A percentile compares a stretch with the other conserved stretches of the same genome.
These are phyloP conservation scores for Pythium oligandrum DNA, from an alignment of 352 stramenopile species.

Conservation along the genomic window DNA sequence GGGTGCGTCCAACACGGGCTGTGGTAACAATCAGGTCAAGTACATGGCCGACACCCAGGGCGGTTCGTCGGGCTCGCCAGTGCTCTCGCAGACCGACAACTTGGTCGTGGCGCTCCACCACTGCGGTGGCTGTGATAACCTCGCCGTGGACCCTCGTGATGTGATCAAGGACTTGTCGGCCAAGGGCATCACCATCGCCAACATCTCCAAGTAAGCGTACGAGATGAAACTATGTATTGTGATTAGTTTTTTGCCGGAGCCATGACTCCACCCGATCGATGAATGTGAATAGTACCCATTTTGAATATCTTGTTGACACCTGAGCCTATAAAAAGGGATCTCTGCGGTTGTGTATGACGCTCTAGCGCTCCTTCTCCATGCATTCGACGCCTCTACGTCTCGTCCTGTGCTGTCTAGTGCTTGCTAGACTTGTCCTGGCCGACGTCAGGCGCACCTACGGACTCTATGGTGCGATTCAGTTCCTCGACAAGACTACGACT, in stretches of 20 bases:
- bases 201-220: slow-evolving; percentile 1
- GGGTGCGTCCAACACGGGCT: slow-evolving; percentile 5
- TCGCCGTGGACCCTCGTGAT: slow-evolving; percentile 11
- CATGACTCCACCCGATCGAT: too few relatives aligned
- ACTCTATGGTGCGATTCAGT: slow-evolving; percentile 59
- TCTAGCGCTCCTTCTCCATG: too few relatives aligned
- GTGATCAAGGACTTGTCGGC: slow-evolving; percentile 9
- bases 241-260: neutral
- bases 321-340: too few relatives aligned
- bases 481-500: slow-evolving; percentile 30
- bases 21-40: slow-evolving; percentile 25
- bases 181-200: slow-evolving; percentile 14
- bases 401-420: too few relatives aligned
- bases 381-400: too few relatives aligned
- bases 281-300: too few relatives aligned
- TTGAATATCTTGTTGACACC: too few relatives aligned
- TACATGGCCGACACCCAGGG: slow-evolving; percentile 28
- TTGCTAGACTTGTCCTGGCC: too few relatives aligned
- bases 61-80: slow-evolving; percentile 21
- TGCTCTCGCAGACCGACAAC: slow-evolving; percentile 24
- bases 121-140: slow-evolving; percentile 29
- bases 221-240: neutral
- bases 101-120: slow-evolving; percentile 27
- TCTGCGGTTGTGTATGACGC: too few relatives aligned
- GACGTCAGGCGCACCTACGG: slow-evolving; percentile 31